These are phyloP conservation scores for Nemania diffusa DNA, from an alignment of 2,329 filamentous ascomycete genomes.

Conservation along the genomic window DNA sequence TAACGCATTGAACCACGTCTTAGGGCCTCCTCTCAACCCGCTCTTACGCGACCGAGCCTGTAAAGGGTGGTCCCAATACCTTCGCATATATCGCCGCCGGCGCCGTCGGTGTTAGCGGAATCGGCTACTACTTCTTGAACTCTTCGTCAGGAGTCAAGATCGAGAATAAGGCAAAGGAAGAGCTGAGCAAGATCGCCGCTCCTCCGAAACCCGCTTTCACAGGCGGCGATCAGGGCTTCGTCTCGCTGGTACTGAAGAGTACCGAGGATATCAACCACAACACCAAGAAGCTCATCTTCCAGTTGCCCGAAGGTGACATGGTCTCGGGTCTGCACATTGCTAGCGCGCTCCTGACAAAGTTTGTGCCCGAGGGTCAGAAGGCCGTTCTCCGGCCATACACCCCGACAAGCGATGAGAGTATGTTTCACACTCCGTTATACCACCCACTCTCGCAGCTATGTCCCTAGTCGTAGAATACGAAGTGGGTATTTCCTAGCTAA, in stretches of 20 bases:
- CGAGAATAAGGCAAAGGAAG: slow-evolving; percentile 63
- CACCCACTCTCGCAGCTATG: not conserved
- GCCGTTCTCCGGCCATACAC: slow-evolving; percentile 92
- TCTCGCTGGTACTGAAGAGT: slow-evolving; percentile 81
- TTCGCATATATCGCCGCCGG: slow-evolving; percentile 70
- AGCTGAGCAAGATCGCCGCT: slow-evolving; percentile 48
- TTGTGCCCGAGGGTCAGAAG: slow-evolving; percentile 87
- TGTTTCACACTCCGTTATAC: slow-evolving; percentile 38
- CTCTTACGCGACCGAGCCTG: slow-evolving; percentile 74
- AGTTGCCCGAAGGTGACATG: slow-evolving; percentile 83
- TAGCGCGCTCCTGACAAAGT: slow-evolving; percentile 92
- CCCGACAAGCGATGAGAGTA: slow-evolving; percentile 85
- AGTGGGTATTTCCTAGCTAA: slow-evolving; percentile 13
- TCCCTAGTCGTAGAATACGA: not conserved
- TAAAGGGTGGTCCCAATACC: slow-evolving; percentile 67
- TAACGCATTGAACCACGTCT: slow-evolving; percentile 28
- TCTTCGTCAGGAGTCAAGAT: slow-evolving; percentile 64
- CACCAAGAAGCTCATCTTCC: slow-evolving; percentile 92
- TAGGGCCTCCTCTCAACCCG: slow-evolving; percentile 45
- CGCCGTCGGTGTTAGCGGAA: slow-evolving; percentile 67
- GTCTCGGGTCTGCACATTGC: slow-evolving; percentile 84
- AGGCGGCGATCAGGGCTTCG: slow-evolving; percentile 89
- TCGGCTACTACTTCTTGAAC: slow-evolving; percentile 66
- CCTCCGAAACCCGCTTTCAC: slow-evolving; percentile 68
- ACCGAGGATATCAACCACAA: slow-evolving; percentile 90